phyloP scores from a whole-genome alignment of 805 yeast genomes.

The Zygosaccharomyces kombuchaensis region DNA sequence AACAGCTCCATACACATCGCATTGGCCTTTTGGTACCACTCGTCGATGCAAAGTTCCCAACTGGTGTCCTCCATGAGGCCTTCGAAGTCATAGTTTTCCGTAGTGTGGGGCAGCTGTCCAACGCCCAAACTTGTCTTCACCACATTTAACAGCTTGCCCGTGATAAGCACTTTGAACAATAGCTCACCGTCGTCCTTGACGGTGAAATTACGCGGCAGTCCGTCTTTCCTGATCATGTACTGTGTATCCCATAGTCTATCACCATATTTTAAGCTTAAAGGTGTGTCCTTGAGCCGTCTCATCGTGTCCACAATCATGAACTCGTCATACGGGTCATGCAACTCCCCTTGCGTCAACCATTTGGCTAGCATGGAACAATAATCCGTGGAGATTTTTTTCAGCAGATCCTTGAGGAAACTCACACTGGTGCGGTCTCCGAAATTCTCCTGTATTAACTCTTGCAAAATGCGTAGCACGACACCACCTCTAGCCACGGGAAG shows the following conservation, averaged over 20 bases:
- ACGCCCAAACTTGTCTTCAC: conserved; percentile 33
- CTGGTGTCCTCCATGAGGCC: conserved; percentile 36
- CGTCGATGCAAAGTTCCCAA: conserved; percentile 51
- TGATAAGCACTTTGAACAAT: conserved; percentile 56
- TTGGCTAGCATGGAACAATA: conserved; percentile 64
- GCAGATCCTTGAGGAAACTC: conserved; percentile 46
- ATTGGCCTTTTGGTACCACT: conserved; percentile 68
- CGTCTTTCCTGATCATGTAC: conserved; percentile 69
- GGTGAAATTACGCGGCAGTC: conserved; percentile 59
- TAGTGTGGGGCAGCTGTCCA: conserved; percentile 26
- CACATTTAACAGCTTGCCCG: conserved; percentile 83
- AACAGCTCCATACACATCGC: conserved; percentile 51
- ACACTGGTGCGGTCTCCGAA: conserved; percentile 63
- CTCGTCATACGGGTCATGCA: conserved; percentile 78
- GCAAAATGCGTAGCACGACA: conserved; percentile 56
- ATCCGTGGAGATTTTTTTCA: conserved; percentile 54
- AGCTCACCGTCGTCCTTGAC: conserved; percentile 35
- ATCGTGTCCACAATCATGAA: conserved; percentile 57
- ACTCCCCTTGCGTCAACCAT: conserved; percentile 76
- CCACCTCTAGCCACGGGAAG: conserved; percentile 75
- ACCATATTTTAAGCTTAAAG: conserved; percentile 32
- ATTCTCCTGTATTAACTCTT: conserved; percentile 49
- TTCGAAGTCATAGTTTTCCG: conserved; percentile 20
- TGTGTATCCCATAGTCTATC: conserved; percentile 73
- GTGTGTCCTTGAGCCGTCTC: conserved; percentile 11